These are phyloP conservation scores for Pseudogymnoascus sp. DNA, from an alignment of 2,329 filamentous ascomycete species.

Conservation along the genomic window DNA sequence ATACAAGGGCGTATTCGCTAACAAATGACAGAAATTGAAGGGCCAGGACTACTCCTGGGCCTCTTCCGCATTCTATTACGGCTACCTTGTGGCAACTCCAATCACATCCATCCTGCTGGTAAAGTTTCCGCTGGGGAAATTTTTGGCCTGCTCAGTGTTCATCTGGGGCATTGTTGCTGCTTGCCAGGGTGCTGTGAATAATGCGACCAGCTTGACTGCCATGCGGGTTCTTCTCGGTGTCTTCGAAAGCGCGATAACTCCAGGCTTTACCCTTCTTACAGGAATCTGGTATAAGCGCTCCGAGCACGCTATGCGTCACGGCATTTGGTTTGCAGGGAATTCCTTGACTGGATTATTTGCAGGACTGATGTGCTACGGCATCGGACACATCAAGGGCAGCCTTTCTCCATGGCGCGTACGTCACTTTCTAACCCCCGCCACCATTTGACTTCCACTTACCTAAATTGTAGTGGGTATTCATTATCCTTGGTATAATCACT, in stretches of 20 bases:
- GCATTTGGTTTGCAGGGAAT: slow-evolving; percentile 23
- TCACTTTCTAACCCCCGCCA: too few species aligned
- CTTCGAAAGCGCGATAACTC: background rate
- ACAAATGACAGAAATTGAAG: slow-evolving; percentile 32
- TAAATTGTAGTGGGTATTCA: slow-evolving; percentile 3
- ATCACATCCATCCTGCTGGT: slow-evolving; percentile 23
- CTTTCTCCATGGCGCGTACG: slow-evolving; percentile 17
- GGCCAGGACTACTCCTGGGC: slow-evolving; percentile 45
- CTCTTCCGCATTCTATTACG: slow-evolving; percentile 34
- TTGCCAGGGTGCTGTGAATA: slow-evolving; percentile 17
- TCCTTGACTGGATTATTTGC: slow-evolving; percentile 14
- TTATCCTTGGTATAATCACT: slow-evolving; percentile 17
- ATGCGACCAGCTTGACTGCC: slow-evolving; percentile 10
- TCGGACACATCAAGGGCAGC: slow-evolving; percentile 17
- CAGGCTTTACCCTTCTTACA: too few species aligned
- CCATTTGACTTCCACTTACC: too few species aligned
- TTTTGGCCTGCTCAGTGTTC: too few species aligned
- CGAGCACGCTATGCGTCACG: slow-evolving; percentile 30
- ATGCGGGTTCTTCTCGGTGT: background rate
- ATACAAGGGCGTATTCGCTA: background rate
- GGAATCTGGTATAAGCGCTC: slow-evolving; percentile 27
- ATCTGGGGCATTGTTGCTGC: too few species aligned
- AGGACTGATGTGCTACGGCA: slow-evolving; percentile 16
- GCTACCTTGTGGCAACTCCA: slow-evolving; percentile 16
- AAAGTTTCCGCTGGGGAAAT: slow-evolving; percentile 21